phyloP scores from a whole-genome alignment of 2,329 filamentous ascomycete genomes.

The Madurella mycetomatis region DNA sequence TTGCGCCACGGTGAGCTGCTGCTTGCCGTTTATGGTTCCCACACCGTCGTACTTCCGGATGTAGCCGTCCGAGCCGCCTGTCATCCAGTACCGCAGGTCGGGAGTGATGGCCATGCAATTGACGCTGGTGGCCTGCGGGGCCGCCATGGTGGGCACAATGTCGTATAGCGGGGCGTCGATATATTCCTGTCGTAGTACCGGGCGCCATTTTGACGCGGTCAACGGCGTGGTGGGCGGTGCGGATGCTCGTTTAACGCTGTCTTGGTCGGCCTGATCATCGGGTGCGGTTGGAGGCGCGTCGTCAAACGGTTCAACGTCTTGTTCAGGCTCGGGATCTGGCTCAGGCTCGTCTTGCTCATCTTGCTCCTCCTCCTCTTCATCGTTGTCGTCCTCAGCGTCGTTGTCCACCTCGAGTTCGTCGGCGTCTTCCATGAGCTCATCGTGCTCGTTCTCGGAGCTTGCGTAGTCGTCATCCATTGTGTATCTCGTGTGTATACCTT shows the following conservation, averaged over 20 bases:
- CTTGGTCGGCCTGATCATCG: constrained; percentile 8
- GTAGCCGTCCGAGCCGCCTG: constrained; percentile 89
- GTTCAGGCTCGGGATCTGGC: constrained; percentile 18
- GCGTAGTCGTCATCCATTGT: constrained; percentile 34
- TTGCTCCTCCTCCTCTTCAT: constrained; percentile 39
- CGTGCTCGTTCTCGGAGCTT: constrained; percentile 49
- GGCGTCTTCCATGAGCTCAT: constrained; percentile 54
- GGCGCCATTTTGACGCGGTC: constrained; percentile 44
- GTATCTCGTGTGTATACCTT: background rate
- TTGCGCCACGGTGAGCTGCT: constrained; percentile 90
- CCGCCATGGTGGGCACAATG: constrained; percentile 94
- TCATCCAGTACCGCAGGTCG: constrained; percentile 93
- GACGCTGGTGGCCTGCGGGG: constrained; percentile 91
- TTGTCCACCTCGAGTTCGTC: constrained; percentile 35
- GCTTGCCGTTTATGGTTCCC: constrained; percentile 90
- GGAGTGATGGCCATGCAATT: constrained; percentile 89
- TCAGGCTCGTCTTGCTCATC: constrained; percentile 32
- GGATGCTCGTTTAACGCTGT: constrained; percentile 25
- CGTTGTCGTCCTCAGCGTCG: constrained; percentile 41
- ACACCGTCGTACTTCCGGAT: constrained; percentile 96
- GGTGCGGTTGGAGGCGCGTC: constrained; percentile 30
- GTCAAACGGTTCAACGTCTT: constrained; percentile 36
- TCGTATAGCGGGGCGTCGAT: constrained; percentile 80
- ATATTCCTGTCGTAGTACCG: constrained; percentile 69
- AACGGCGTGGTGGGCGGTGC: constrained; percentile 30